Evolutionary conservation across 1,284 basidiomycete species (phyloP).

Genomic region (Moniliophthora roreri): DNA sequence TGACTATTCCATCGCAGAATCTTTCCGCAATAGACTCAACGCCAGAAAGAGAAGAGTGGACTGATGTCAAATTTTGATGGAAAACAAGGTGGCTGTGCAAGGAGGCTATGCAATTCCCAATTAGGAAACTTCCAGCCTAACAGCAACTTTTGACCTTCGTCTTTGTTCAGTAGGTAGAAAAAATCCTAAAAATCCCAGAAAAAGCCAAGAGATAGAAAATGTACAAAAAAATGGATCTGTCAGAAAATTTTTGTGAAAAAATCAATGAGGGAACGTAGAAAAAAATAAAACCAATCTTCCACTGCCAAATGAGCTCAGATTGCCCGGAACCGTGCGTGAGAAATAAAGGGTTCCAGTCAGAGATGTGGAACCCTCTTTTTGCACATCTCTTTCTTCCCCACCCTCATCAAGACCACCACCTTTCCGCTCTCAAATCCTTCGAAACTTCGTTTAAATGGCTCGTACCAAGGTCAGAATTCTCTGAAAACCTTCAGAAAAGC

Average conservation of each 20-base stretch:
- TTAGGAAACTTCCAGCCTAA: conserved; percentile 15
- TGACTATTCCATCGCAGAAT: too few relatives aligned
- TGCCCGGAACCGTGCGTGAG: conserved; percentile 42
- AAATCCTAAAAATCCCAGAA: conserved; percentile 3
- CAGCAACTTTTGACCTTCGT: conserved; percentile 5
- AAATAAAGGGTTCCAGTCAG: conserved; percentile 7
- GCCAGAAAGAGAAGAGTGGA: neutral
- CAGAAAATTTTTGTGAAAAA: conserved; percentile 20
- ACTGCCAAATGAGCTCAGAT: conserved; percentile 42
- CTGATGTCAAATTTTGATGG: neutral
- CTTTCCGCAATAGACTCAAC: too few relatives aligned
- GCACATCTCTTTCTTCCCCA: conserved; percentile 34
- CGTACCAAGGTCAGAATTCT: conserved; percentile 63
- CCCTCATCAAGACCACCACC: conserved; percentile 39
- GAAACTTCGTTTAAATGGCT: conserved; percentile 48
- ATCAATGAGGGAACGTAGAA: conserved; percentile 17
- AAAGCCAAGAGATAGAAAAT: neutral
- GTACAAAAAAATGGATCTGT: neutral
- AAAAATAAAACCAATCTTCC: conserved; percentile 40
- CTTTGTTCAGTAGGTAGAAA: neutral
- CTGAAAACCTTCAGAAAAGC: conserved; percentile 28
- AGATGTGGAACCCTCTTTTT: conserved; percentile 7
- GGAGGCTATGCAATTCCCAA: conserved; percentile 9
- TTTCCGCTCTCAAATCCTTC: conserved; percentile 23
- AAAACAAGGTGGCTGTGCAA: conserved; percentile 10